phyloP scores from a whole-genome alignment of 31 red algal species.

The Asparagopsis taxiformis region DNA sequence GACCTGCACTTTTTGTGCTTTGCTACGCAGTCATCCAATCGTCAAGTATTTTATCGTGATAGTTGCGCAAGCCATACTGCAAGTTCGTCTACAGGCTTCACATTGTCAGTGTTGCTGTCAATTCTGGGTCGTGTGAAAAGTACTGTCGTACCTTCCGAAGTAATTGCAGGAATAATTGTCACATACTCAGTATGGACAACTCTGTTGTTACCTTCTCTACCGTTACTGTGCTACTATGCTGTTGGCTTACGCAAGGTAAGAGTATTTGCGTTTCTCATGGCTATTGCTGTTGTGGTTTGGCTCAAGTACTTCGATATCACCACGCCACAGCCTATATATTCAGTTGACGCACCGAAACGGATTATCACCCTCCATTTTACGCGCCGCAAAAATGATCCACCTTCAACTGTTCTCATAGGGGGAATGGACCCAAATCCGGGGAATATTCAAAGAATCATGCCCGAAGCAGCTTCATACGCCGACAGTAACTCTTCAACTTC shows the following conservation, averaged over 20 bases:
- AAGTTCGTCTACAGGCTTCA: not conserved
- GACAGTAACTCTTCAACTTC: not conserved
- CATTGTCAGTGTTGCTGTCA: slow-evolving; percentile 22
- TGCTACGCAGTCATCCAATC: slow-evolving; percentile 32
- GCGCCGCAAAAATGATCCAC: slow-evolving; percentile 21
- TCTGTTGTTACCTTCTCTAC: slow-evolving; percentile 24
- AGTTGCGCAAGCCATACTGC: slow-evolving; percentile 12
- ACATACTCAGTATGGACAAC: slow-evolving; percentile 15
- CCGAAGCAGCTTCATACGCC: not conserved
- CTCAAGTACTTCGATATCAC: not conserved
- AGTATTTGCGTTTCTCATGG: slow-evolving; percentile 4
- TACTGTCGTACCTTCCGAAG: slow-evolving; percentile 34
- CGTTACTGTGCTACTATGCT: slow-evolving; percentile 41
- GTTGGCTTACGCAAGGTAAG: slow-evolving; percentile 22
- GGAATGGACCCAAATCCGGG: slow-evolving; percentile 19
- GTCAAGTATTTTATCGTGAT: slow-evolving; percentile 23
- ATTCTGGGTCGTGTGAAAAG: slow-evolving; percentile 38
- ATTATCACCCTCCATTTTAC: slow-evolving; percentile 34
- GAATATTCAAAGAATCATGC: slow-evolving; percentile 15
- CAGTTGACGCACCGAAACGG: slow-evolving; percentile 46
- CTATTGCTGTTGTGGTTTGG: slow-evolving; percentile 8
- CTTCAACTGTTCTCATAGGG: slow-evolving; percentile 15
- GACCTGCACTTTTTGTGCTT: slow-evolving; percentile 22
- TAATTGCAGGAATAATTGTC: slow-evolving; percentile 45
- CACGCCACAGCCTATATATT: slow-evolving; percentile 10